Evolutionary conservation across 2,329 filamentous ascomycete species (phyloP), one percentile per base, ranked within the genome.

Genomic region (Penicillium corylophilum): DNA sequence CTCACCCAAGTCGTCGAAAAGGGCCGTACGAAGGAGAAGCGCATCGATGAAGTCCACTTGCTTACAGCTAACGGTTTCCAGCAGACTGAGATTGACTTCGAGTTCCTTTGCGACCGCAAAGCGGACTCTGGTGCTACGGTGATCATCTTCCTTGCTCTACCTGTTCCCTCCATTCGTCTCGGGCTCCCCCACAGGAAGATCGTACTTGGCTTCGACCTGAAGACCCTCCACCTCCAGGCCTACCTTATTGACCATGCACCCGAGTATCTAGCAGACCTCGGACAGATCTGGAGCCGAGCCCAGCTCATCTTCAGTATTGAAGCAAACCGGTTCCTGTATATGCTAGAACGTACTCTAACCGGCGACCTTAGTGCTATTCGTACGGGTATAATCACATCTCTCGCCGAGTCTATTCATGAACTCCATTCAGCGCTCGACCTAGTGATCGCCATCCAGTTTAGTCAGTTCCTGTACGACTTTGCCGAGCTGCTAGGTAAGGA

Each of bases 361-460:
- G 31, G 55, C 8, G 44, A 54, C 1, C 40, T 50, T 9, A 50
- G 60, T 28, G 50, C 58, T 13, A 33, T 67, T 15, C 50, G 56
- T 4, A 46, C 54, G 7, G 67, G 66, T 2, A 46, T 69, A 13
- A 52, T 71, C 26, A 62, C 58, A 16, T 61, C 58, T 10, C 63
- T 60, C 31, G 50, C 59, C 12, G 45, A 62, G 33, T 59, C 54
- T 10, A 50, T 47, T 15, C 45, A 51, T 10, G 39, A 36, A 15
- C 46, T 59, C 22, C 64, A 65, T 9, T 62, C 63, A 1, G 68
- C 67, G 3, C 46, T 71, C 56, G 69, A 72, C 42, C 54, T 71
- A 10, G 61, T 70, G 10, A 59, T 72, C 40, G 50, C 49, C 6
- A 62, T 68, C 26, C 49, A 63, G 23, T 69, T 65, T 39, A 59